These are phyloP conservation scores for Mycena vitilis DNA, from an alignment of 768 basidiomycete genomes.

Conservation along the genomic window DNA sequence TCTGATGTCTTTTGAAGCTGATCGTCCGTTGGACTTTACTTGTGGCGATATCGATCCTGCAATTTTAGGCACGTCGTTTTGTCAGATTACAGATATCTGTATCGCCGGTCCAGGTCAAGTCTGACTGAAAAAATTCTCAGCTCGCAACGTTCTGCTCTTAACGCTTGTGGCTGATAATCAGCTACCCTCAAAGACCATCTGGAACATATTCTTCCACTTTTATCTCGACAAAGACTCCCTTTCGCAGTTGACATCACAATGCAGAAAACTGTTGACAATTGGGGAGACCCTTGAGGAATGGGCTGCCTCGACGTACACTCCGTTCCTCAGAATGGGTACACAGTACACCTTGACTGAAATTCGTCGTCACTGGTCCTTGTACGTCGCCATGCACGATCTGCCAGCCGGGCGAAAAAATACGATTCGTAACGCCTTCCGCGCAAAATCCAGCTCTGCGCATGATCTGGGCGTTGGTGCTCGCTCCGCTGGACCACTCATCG, in stretches of 20 bases:
- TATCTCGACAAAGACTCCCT: slow-evolving; percentile 53
- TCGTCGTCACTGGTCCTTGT: slow-evolving; percentile 54
- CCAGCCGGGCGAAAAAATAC: slow-evolving; percentile 36
- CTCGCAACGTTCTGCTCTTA: slow-evolving; percentile 61
- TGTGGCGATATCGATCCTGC: slow-evolving; percentile 64
- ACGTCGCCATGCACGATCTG: slow-evolving; percentile 44
- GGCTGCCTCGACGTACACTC: slow-evolving; percentile 52
- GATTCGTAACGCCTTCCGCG: slow-evolving; percentile 23
- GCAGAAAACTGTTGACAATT: slow-evolving; percentile 48
- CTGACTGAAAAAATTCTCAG: slow-evolving; percentile 39
- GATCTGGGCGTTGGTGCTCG: slow-evolving; percentile 27
- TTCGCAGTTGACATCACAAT: slow-evolving; percentile 51
- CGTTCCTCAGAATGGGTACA: slow-evolving; percentile 52
- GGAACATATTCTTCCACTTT: slow-evolving; percentile 64
- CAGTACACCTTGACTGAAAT: slow-evolving; percentile 52
- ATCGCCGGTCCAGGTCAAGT: no score
- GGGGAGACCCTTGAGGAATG: slow-evolving; percentile 51
- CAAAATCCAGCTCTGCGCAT: slow-evolving; percentile 30
- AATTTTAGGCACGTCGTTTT: slow-evolving; percentile 51
- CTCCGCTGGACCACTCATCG: slow-evolving; percentile 52
- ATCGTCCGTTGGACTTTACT: slow-evolving; percentile 57
- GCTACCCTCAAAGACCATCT: slow-evolving; percentile 35
- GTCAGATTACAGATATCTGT: no score
- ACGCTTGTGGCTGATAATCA: slow-evolving; percentile 54
- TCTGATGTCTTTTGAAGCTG: slow-evolving; percentile 26